Evolutionary conservation across 495 filamentous ascomycete genomes (phyloP), one percentile per base, ranked within the genome.

Genomic region (Hypoxylon perforatum): DNA sequence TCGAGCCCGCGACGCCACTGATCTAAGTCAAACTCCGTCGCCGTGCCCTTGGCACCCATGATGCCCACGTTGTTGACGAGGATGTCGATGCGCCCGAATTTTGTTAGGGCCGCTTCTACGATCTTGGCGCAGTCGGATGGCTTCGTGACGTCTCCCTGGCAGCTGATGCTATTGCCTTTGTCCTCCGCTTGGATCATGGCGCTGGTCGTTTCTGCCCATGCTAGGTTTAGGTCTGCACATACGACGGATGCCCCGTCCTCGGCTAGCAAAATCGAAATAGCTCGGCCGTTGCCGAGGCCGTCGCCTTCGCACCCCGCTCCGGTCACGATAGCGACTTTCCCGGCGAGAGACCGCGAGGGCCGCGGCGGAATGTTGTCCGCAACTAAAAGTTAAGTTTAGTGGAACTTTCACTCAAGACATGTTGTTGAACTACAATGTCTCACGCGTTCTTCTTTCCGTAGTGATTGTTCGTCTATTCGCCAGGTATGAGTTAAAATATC

Each of bases 261-360:
- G 22, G 86, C 85, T 0, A 88, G 76, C 3, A 88, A 77, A 49
- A 88, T 83, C 4, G 85, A 80, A 39, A 80, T 84, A 3, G 86
- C 86, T 1, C 85, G 79, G 11, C 85, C 86, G 62, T 88, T 88
- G 10, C 86, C 87, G 50, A 88, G 82, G 15, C 81, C 84, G 33
- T 81, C 79, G 3, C 78, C 81, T 11, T 74, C 74, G 46, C 77
- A 79, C 23, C 87, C 86, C 42, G 86, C 86, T 42, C 86, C 86
- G 3, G 86, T 85, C 25, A 89, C 83, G 63, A 89, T 84, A 60
- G 85, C 86, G 28, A 84, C 82, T 47, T 82, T 80, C 23, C 82
- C 84, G 7, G 42, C 52, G 1, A 79, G 73, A 53, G 67, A 71
- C 18, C 73, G 65, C 7, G 73, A 70, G 0, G 76, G 74, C 4